Evolutionary conservation across 1,284 basidiomycete genomes (phyloP), one percentile per base, ranked within the genome.

Genomic region (Naganishia liquefaciens): DNA sequence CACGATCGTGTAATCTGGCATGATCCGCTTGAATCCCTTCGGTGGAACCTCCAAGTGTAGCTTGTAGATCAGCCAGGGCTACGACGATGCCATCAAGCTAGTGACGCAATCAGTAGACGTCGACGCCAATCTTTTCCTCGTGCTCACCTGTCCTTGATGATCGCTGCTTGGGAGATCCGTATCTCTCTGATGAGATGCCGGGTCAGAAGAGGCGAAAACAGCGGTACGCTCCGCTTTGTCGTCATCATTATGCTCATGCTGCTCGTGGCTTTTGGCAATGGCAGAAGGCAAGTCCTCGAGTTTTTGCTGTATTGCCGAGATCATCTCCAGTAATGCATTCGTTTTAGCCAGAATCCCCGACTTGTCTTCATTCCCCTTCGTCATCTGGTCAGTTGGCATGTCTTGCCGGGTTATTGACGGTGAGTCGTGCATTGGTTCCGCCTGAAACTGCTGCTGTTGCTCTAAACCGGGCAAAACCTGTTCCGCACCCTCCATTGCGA

Each of bases 321-420:
- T 39, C 17, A 50, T 60, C n/a, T 40, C 37, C n/a, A 60, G 33
- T 11, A 60, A 23, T 19, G 27, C 30, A 25, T 50, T 27, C 11
- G 57, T 60, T 40, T 60, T 60, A 2, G 33, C 28, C 5, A 60
- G 46, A 21, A 60, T 60, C 21, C 40, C 46, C 15, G 57, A 27
- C 46, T 60, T 33, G 13, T 60, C 46, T 37, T 40, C 25, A 23
- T 23, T 50, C 30, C 4, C 15, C 46, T 50, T 40, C 57, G 49
- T 23, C 17, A 46, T 46, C 28, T 39, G 46, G 49, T 49, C 40
- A 50, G 23, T 13, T 42, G n/a, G 7, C 57, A 50, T 10, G 33
- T 50, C 46, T 13, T 28, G 21, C 47, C 33, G 46, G 2, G 57
- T 6, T 0, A 37, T 9, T 37, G 33, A 37, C 10, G 33, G 33